Conservation (phyloP, 2,329 filamentous ascomycete genomes). For the Ophiostoma sp. region DNA sequence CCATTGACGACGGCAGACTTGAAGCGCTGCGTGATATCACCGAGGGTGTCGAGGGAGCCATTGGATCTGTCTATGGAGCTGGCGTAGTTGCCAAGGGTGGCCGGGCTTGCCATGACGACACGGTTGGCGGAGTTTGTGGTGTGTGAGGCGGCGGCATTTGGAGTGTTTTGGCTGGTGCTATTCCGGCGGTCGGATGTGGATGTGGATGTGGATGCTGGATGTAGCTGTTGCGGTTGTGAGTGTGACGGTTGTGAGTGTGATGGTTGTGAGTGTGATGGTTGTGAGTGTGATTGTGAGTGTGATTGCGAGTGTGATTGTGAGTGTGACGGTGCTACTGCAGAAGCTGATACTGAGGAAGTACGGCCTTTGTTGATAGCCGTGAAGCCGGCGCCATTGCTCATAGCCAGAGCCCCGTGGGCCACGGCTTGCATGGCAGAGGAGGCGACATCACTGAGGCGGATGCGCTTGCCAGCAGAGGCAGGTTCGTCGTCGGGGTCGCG, state of each 20-base stretch:
- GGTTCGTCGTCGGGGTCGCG: conserved; percentile 24
- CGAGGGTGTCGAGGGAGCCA: conserved; percentile 21
- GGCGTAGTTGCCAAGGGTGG: not conserved
- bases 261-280: not conserved
- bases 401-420: conserved; percentile 24
- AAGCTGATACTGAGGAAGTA: not conserved
- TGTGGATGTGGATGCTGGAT: not conserved
- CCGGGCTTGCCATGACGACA: not conserved
- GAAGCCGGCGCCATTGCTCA: conserved; percentile 17
- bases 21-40: conserved; percentile 26
- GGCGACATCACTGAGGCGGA: conserved; percentile 18
- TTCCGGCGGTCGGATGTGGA: not conserved
- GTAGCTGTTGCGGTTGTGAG: not conserved
- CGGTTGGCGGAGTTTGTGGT: not conserved
- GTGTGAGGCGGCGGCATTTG: not conserved
- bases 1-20: conserved; percentile 23
- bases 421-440: conserved; percentile 22
- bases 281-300: too few relatives aligned
- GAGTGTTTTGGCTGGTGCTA: not conserved
- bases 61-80: not conserved
- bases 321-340: not conserved
- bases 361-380: conserved; percentile 19
- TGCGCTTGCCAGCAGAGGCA: conserved; percentile 23
- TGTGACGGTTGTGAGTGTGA: too few relatives aligned
- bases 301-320: not conserved